Base-by-base conservation (phyloP, 83 land plant genomes). In the Picea abies region DNA sequence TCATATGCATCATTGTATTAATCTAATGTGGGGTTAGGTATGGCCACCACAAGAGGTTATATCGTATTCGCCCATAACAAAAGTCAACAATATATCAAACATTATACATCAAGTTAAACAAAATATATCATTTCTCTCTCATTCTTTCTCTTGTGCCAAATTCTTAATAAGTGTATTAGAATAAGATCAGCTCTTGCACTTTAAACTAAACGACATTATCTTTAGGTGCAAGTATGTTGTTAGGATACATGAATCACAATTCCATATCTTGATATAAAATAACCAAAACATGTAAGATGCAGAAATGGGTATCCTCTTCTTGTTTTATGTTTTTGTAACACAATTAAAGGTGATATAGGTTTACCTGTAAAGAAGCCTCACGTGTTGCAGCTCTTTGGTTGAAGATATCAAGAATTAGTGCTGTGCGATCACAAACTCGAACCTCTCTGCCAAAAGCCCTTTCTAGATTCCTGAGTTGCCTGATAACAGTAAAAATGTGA, bases 361-460 rank as follows among this genome's bases (percentile, higher is more conserved):
- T 32, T 82, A 65, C 95, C 94, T 95, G 99, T 82, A 97, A 83
- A 79, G 98, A 76, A 63, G 99, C 99, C 86, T 97, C 99, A 85
- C 91, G 95, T 63, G 99, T 97, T 85, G 98, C 99, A 80, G 99
- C 99, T 39, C 98, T 86, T 83, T 97, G 99, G 78, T 92, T 91
- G 65, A 97, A 97, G 49, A 97, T 97, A 85, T 97, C 99, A 37
- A 97, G 87, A 87, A 97, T 97, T 32, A 97, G 89, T 23, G 99
- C 98, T 58, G 99, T 97, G 6, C 99, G 91, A 73, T 97, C 99
- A 88, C 99, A 97, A 61, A 97, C 99, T 82, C 99, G 88, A 80
- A 95, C 99, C 80, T 93, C 91, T 79, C 90, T 91, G 26, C 99
- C 99, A 91, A 97, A 91, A 44, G 93, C 90, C 84, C 95, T 97